phyloP scores from a whole-genome alignment of 306 rosid genomes.

The Geum urbanum region DNA sequence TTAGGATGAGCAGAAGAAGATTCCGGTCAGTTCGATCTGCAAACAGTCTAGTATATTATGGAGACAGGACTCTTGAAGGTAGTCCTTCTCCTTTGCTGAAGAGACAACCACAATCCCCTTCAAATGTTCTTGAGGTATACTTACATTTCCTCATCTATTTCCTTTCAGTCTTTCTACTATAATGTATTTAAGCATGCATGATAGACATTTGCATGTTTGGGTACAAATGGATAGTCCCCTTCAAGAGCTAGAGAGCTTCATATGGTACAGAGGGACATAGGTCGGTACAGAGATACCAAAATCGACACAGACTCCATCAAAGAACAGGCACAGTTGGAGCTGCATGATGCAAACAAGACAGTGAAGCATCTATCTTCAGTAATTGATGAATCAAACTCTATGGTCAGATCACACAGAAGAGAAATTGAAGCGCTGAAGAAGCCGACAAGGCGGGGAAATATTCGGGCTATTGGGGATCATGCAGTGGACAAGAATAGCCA shows the following conservation, averaged over 20 bases:
- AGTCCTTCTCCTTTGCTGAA: conserved; percentile 38
- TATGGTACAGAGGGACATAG: conserved; percentile 48
- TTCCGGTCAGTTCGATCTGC: conserved; percentile 55
- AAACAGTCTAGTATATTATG: conserved; percentile 40
- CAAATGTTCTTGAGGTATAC: conserved; percentile 41
- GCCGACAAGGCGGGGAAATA: conserved; percentile 23
- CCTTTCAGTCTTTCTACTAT: background rate
- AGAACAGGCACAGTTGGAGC: conserved; percentile 59
- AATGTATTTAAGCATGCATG: background rate
- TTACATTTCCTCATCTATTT: conserved; percentile 3
- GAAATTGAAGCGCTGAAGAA: conserved; percentile 45
- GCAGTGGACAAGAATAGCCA: conserved; percentile 20
- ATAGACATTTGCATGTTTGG: background rate
- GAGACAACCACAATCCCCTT: conserved; percentile 27
- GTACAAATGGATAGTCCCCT: conserved; percentile 29
- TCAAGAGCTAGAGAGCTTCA: conserved; percentile 63
- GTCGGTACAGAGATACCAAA: conserved; percentile 42
- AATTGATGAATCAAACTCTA: conserved; percentile 44
- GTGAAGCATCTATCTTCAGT: conserved; percentile 40
- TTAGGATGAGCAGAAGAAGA: conserved; percentile 53
- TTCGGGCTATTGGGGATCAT: conserved; percentile 13
- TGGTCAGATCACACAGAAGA: conserved; percentile 23
- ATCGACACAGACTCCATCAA: conserved; percentile 44
- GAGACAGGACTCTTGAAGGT: conserved; percentile 41
- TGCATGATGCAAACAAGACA: conserved; percentile 40